A percentile compares a stretch with the other conserved stretches of the same genome.
These are phyloP conservation scores for Aspergillus japonicus DNA, from an alignment of 2,329 filamentous ascomycete genomes.

Conservation along the genomic window DNA sequence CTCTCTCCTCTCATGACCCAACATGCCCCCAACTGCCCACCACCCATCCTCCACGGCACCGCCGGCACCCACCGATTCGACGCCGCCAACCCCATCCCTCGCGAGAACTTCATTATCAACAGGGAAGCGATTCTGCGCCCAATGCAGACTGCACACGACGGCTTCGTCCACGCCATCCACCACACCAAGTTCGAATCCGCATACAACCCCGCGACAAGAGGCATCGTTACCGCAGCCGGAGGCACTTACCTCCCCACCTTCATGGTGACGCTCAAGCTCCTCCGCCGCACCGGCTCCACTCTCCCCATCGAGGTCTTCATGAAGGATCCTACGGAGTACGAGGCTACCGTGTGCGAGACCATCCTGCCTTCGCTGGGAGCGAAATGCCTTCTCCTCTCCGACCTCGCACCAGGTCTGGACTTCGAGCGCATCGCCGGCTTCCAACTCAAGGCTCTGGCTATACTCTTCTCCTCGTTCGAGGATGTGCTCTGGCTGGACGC, in stretches of 20 bases:
- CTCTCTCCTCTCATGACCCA: conserved; percentile 13
- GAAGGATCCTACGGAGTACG: conserved; percentile 31
- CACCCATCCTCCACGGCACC: background rate
- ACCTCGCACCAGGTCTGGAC: conserved; percentile 19
- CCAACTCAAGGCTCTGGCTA: conserved; percentile 56
- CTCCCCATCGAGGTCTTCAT: conserved; percentile 47
- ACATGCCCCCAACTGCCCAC: background rate
- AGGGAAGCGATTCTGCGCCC: background rate
- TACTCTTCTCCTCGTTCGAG: conserved; percentile 58
- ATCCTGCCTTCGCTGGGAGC: conserved; percentile 37
- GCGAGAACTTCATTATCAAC: background rate
- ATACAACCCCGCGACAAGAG: conserved; percentile 31
- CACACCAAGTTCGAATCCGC: conserved; percentile 17
- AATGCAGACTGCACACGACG: background rate
- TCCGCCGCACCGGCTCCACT: conserved; percentile 47
- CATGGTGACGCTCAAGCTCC: conserved; percentile 47
- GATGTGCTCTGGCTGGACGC: conserved; percentile 57
- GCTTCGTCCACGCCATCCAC: background rate
- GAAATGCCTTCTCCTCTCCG: conserved; percentile 38
- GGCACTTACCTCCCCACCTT: conserved; percentile 39
- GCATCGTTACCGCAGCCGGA: background rate
- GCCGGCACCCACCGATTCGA: background rate
- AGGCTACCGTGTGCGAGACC: conserved; percentile 34
- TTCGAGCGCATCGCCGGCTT: conserved; percentile 32
- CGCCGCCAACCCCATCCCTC: background rate